Conservation (phyloP, 2,329 filamentous ascomycete species). For the Penicillium olsonii region DNA sequence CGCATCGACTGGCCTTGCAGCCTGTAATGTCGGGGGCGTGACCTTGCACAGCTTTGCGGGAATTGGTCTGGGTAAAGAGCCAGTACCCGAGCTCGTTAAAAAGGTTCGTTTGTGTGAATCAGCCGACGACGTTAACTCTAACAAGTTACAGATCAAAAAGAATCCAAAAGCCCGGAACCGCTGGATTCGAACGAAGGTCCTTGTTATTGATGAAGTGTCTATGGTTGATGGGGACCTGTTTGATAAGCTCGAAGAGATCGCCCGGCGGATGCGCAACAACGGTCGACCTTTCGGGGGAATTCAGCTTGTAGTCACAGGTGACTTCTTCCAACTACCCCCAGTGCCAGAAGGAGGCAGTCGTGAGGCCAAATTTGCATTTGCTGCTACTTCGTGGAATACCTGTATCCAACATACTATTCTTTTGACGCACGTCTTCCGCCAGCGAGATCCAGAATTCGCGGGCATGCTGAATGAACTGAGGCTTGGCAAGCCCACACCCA, state of each 20-base stretch:
- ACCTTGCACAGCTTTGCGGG: slow-evolving; percentile 95
- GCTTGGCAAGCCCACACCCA: slow-evolving; percentile 74
- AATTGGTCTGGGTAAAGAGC: slow-evolving; percentile 92
- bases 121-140: slow-evolving; percentile 8
- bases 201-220: slow-evolving; percentile 93
- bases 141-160: slow-evolving; percentile 62
- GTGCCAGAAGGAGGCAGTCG: slow-evolving; percentile 73
- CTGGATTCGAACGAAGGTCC: slow-evolving; percentile 83
- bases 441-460: slow-evolving; percentile 87
- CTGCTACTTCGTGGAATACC: slow-evolving; percentile 87
- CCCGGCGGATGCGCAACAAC: slow-evolving; percentile 82
- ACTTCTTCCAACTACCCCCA: slow-evolving; percentile 96
- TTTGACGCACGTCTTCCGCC: slow-evolving; percentile 92
- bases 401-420: slow-evolving; percentile 95
- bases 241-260: slow-evolving; percentile 90
- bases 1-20: slow-evolving; percentile 91
- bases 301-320: slow-evolving; percentile 90
- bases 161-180: slow-evolving; percentile 85
- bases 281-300: slow-evolving; percentile 93
- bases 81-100: slow-evolving; percentile 75
- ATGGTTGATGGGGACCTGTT: slow-evolving; percentile 98
- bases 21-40: slow-evolving; percentile 94
- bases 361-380: slow-evolving; percentile 85
- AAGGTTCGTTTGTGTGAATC: slow-evolving; percentile 52
- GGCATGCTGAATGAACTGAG: slow-evolving; percentile 98